Base-by-base conservation (phyloP, 768 basidiomycete species). In the Naganishia randhawae region DNA sequence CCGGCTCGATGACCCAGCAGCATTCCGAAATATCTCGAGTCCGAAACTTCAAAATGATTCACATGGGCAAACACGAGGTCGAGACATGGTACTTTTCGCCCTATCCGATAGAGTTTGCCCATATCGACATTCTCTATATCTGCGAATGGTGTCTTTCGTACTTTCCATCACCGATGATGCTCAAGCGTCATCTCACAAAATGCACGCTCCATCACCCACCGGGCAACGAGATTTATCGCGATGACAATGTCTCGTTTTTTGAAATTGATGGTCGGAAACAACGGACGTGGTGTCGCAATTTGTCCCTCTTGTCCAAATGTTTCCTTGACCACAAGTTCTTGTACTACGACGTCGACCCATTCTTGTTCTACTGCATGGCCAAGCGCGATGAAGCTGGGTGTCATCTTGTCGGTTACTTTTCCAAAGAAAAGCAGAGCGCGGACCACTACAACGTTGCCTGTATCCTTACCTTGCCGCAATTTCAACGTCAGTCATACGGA, bases 11-110 rank as follows among this genome's bases (percentile, higher is more conserved):
- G 94, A 98, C 96, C 4, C 96, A 99, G 81, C 92, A 91, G 54
- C 91, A 97, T 69, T 95, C 92, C 61, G 96, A 99, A 82, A 89
- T 99, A 74, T 90, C 95, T 19, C 88, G 96, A 63, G 96, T 99
- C 75, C 98, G 98, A 84, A 99, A 99, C 79, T 85, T 99, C 73
- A 96, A 98, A 80, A 88, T 90, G 68, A 85, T 99, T 32, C 92
- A 95, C 79, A 98, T 99, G 70, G 96, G 96, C 67, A 87, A 86
- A 78, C 89, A 96, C 82, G 92, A 96, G 81, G 91, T 99, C 73
- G 96, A 99, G 74, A 89, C 96, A n/a, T 99, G 96, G 96, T 99
- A 99, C 81, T 98, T 98, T 84, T 93, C 91, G 75, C 96, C 96
- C 27, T 99, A 98, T 82, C 96, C 96, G 13, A 89, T 91, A 81